These are phyloP conservation scores for Neurospora tetrasperma DNA, from an alignment of 495 filamentous ascomycete genomes.

Conservation along the genomic window DNA sequence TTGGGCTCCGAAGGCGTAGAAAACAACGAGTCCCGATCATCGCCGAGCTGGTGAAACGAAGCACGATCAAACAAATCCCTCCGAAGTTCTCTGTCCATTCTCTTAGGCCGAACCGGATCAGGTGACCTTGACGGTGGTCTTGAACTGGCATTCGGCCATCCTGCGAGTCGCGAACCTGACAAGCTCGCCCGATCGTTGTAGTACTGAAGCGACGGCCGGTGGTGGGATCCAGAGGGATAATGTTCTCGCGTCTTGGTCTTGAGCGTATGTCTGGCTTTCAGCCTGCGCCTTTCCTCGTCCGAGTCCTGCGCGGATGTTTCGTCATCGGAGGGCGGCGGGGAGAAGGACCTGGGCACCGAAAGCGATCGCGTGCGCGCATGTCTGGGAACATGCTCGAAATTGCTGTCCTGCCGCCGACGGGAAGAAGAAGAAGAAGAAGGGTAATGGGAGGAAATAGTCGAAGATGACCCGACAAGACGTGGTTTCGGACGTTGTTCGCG, in stretches of 20 bases:
- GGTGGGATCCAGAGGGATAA: neutral
- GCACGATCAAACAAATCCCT: neutral
- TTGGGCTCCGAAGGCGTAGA: neutral
- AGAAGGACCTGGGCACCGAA: neutral
- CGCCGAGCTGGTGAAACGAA: neutral
- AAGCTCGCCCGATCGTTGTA: constrained; percentile 11
- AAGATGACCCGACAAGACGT: neutral
- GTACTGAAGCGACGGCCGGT: constrained; percentile 3
- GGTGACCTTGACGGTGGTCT: neutral
- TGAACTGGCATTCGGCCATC: constrained; percentile 4
- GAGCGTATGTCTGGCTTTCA: neutral
- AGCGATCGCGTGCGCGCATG: neutral
- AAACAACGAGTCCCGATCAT: neutral
- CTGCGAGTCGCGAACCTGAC: constrained; percentile 2
- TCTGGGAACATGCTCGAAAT: neutral
- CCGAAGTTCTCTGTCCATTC: neutral
- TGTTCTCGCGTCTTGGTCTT: neutral
- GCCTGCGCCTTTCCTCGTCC: neutral
- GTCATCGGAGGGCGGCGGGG: neutral
- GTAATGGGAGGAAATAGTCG: neutral
- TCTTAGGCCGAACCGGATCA: neutral
- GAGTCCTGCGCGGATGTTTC: neutral
- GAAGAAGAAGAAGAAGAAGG: neutral
- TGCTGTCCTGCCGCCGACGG: neutral
- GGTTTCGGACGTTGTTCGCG: neutral